Conservation (phyloP, 2,329 filamentous ascomycete species). For the Botryotinia convoluta region DNA sequence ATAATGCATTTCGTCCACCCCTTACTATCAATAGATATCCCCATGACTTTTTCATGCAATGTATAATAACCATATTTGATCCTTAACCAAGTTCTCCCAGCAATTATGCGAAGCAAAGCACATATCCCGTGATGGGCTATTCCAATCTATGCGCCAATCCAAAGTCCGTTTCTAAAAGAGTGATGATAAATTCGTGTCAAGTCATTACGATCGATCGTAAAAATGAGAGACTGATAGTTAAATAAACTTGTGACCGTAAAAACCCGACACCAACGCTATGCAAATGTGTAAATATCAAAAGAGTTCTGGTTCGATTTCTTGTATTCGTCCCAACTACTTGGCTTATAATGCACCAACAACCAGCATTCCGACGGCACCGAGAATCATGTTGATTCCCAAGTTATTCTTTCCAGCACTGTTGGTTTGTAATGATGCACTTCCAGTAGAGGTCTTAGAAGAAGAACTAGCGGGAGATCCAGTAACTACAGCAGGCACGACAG, state of each 20-base stretch:
- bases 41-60: background rate
- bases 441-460: constrained; percentile 20
- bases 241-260: constrained; percentile 19
- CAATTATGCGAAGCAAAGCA: constrained; percentile 17
- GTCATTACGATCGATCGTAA: constrained; percentile 21
- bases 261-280: constrained; percentile 18
- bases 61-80: background rate
- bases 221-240: constrained; percentile 21
- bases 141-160: constrained; percentile 21
- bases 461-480: constrained; percentile 21
- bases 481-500: constrained; percentile 31
- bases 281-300: constrained; percentile 23
- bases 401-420: constrained; percentile 24
- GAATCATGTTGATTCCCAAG: constrained; percentile 26
- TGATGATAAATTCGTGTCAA: constrained; percentile 18
- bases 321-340: constrained; percentile 3
- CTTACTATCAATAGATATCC: background rate
- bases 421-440: constrained; percentile 32
- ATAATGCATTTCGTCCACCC: background rate
- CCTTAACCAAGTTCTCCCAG: constrained; percentile 1
- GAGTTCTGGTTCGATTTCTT: background rate
- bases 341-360: constrained; percentile 28
- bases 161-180: constrained; percentile 15
- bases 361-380: constrained; percentile 30
- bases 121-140: constrained; percentile 5